Percentiles rank a stretch among this genome's conserved stretches.
Conservation (phyloP, 805 yeast genomes). For the Isabelozyma pseudorhagii region DNA sequence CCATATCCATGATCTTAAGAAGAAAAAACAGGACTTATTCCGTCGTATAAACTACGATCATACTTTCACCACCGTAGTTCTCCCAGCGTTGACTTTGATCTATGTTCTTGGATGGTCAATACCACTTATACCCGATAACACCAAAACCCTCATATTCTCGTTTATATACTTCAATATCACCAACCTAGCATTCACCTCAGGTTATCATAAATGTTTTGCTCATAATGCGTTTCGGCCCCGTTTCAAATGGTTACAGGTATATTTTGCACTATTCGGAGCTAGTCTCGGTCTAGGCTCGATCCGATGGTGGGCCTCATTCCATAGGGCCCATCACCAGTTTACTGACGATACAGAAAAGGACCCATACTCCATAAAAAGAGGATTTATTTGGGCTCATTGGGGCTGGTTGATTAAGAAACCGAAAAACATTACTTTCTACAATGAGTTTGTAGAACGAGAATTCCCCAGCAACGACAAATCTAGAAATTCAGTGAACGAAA, state of each 20-base stretch:
- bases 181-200: slow-evolving; percentile 37
- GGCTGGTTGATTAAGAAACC: slow-evolving; percentile 83
- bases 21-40: slow-evolving; percentile 32
- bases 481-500: slow-evolving; percentile 7
- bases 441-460: slow-evolving; percentile 35
- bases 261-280: slow-evolving; percentile 60
- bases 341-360: slow-evolving; percentile 82
- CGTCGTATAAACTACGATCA: slow-evolving; percentile 34
- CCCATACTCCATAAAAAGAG: slow-evolving; percentile 81
- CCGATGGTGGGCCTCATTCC: slow-evolving; percentile 77
- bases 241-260: slow-evolving; percentile 35
- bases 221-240: slow-evolving; percentile 35
- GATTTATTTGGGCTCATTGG: slow-evolving; percentile 77
- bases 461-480: slow-evolving; percentile 17
- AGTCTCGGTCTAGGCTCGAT: slow-evolving; percentile 77
- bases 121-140: slow-evolving; percentile 23
- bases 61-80: slow-evolving; percentile 28
- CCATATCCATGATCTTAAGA: slow-evolving; percentile 31
- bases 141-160: slow-evolving; percentile 24
- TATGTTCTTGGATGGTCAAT: slow-evolving; percentile 19
- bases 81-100: slow-evolving; percentile 27
- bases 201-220: slow-evolving; percentile 42
- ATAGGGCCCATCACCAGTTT: slow-evolving; percentile 86
- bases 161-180: slow-evolving; percentile 33
- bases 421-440: slow-evolving; percentile 27